Percentiles rank a stretch among this genome's conserved stretches.
phyloP scores from a whole-genome alignment of 1,284 basidiomycete species.

The Sanghuangporus weigelae region DNA sequence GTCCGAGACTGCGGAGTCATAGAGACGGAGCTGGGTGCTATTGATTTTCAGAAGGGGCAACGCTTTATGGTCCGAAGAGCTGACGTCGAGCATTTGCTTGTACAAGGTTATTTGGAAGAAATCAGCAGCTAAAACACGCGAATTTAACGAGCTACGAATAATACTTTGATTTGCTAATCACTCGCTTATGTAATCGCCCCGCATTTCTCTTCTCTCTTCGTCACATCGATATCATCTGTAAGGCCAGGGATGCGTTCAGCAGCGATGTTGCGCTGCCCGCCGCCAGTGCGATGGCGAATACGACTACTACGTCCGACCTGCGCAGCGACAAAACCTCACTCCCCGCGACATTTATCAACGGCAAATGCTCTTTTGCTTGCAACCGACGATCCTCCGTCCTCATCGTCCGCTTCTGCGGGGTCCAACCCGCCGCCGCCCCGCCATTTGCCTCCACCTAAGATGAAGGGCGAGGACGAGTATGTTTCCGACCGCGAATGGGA shows the following conservation, averaged over 20 bases:
- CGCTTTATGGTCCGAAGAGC: constrained; percentile 80
- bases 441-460: not conserved
- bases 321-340: not conserved
- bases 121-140: constrained; percentile 25
- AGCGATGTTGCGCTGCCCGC: not conserved
- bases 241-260: not conserved
- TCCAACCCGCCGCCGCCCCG: not conserved
- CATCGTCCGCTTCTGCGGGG: not conserved
- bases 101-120: constrained; percentile 86
- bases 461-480: constrained; percentile 9
- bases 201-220: not conserved
- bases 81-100: constrained; percentile 88
- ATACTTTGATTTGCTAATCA: too few relatives aligned
- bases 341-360: not conserved
- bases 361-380: not conserved
- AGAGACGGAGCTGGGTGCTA: constrained; percentile 80
- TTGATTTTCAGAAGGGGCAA: constrained; percentile 87
- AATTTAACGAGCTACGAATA: not conserved
- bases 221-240: not conserved
- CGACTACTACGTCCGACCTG: not conserved
- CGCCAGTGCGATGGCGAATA: not conserved
- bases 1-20: constrained; percentile 85
- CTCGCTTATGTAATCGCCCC: not conserved
- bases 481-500: constrained; percentile 35
- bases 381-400: not conserved